Conservation (phyloP, 768 basidiomycete species). For the Pleurotus giganteus region DNA sequence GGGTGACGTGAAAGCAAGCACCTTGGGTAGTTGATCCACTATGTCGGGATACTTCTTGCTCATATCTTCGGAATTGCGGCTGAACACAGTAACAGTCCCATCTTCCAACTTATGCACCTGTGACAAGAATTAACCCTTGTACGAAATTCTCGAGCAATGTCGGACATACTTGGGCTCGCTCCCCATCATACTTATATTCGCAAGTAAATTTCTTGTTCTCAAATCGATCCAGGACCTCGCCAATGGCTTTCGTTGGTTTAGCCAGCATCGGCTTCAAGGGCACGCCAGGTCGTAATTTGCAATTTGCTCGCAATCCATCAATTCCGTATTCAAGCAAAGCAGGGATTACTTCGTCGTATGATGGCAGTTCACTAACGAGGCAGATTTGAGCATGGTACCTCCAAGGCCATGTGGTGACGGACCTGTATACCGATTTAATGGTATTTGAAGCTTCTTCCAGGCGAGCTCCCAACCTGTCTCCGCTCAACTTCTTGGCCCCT, state of each 20-base stretch:
- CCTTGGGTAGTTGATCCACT: constrained; percentile 88
- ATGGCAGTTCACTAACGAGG: constrained; percentile 76
- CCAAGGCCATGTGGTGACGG: constrained; percentile 14
- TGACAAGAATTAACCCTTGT: constrained; percentile 2
- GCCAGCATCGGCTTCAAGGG: constrained; percentile 99
- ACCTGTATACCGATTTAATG: constrained; percentile 95
- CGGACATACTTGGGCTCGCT: constrained; percentile 79
- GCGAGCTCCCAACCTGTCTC: constrained; percentile 67
- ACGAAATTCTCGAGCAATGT: not conserved
- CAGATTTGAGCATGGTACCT: constrained; percentile 7
- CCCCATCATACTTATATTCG: constrained; percentile 99
- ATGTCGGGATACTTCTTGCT: constrained; percentile 98
- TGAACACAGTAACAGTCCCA: constrained; percentile 88
- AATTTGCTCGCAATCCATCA: constrained; percentile 61
- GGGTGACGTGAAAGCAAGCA: constrained; percentile 28
- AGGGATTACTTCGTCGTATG: constrained; percentile 90
- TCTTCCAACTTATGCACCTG: constrained; percentile 83
- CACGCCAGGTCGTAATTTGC: constrained; percentile 93
- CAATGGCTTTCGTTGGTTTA: constrained; percentile 98
- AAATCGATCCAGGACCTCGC: constrained; percentile 95
- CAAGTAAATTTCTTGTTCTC: constrained; percentile 95
- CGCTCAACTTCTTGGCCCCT: constrained; percentile 74
- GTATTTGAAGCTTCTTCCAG: constrained; percentile 75
- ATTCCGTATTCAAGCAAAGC: constrained; percentile 82
- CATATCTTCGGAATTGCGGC: constrained; percentile 98